Evolutionary conservation across 768 basidiomycete genomes (phyloP), one percentile per base, ranked within the genome.

Genomic region (Collybia nuda): DNA sequence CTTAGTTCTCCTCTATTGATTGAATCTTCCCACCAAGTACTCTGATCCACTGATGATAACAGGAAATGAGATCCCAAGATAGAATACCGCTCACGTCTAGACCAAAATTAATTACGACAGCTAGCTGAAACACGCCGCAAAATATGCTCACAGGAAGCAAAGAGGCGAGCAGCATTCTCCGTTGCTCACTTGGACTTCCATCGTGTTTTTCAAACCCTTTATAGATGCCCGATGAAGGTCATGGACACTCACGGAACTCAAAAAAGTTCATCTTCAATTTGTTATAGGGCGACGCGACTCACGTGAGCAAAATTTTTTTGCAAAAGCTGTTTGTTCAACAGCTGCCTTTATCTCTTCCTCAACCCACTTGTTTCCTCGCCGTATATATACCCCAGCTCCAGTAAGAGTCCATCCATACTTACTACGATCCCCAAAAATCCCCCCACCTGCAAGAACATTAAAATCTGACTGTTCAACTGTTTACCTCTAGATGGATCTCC

Each of bases 401-500:
- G 54, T 56, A 14, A 41, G 53, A n/a, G n/a, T 8, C 15, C 28
- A 45, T 47, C 17, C 44, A 41, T 41, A 43, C 26, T n/a, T 40
- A 35, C 24, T 37, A 3, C 24, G 40, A 40, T 37, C 22, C 38
- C 6, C 29, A 19, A 0, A 24, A 26, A 23, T 17, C 14, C 38
- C 29, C 17, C 42, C 38, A 35, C 47, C 22, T 29, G 17, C 3
- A 22, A 38, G 17, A 40, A 45, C 18, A 17, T 26, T n/a, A n/a
- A 39, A 29, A 15, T 8, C 40, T 26, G 18, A 17, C 39, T 14
- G 12, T 32, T 14, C 32, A 32, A 11, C 32, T 32, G 12, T 11
- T 23, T 42, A 35, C 36, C 1, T 40, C 18, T 32, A 58, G 56
- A 89, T 90, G 88, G 88, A 90, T 67, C 73, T 88, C 43, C 85